Base-by-base conservation (phyloP, 1,284 basidiomycete genomes). In the Puccinia hordei region DNA sequence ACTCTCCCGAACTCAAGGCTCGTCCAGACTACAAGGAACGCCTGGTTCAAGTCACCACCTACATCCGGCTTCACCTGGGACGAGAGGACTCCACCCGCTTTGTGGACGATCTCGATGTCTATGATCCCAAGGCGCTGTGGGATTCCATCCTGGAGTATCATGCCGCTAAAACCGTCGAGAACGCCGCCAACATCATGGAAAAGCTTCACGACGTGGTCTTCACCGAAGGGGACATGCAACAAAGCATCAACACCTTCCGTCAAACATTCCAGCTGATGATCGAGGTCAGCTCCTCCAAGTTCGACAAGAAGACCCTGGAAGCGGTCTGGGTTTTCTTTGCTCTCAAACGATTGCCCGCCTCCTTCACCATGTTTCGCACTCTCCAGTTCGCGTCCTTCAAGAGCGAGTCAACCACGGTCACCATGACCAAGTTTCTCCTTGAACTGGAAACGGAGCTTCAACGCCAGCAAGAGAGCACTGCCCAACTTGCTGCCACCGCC, bases 111-210 rank as follows among this genome's bases (percentile, higher is more conserved):
- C 19, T 35, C 1, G 19, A n/a, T 12, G 33, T 22, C 19, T 66
- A 41, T 44, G 38, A 66, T 17, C 49, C n/a, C 15, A 71, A 53
- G 33, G 12, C 1, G 12, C 63, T 66, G 1, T 71, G 68, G 68
- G 68, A 71, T 6, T 22, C 15, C 2, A 71, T 71, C 15, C 0
- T 8, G 9, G 24, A 2, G 9, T 24, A 71, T 17, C n/a, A 35
- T 53, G 68, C 68, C n/a, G 24, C 46, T 2, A 71, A 71, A 71
- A 51, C 49, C 5, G 1, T 71, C 2, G 46, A 71, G 13, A 71
- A 71, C n/a, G 30, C 49, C 3, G 68, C 46, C 1, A 69, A 46
- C 8, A 17, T 30, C 15, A 46, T 69, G 44, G 66, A 69, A 2
- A 69, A 51, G 9, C 24, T 49, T 24, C n/a, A 27, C 46, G 41